Conservation (phyloP, 164 flowering plant species). For the Dillenia turbinata region DNA sequence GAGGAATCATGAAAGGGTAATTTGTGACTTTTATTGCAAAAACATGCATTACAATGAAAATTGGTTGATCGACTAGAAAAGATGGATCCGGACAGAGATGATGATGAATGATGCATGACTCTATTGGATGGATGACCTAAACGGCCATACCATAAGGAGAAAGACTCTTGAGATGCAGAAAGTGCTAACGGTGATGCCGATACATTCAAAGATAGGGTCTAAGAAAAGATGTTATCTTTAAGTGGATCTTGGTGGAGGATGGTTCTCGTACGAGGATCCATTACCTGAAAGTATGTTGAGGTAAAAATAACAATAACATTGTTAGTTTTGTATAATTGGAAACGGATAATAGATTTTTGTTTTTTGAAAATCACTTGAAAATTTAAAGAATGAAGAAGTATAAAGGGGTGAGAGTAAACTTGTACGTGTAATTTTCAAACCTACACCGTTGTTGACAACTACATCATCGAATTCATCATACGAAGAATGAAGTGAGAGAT, state of each 20-base stretch:
- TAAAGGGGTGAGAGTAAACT: neutral
- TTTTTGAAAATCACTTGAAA: neutral
- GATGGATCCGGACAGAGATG: neutral
- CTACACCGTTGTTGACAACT: neutral
- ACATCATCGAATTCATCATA: constrained; percentile 3
- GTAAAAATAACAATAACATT: neutral
- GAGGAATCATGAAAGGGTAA: neutral
- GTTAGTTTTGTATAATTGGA: neutral
- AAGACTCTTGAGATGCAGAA: too few relatives aligned
- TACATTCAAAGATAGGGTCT: too few relatives aligned
- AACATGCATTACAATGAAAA: constrained; percentile 5
- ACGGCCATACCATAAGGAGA: too few relatives aligned
- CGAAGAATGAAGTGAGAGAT: constrained; percentile 1
- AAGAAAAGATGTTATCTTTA: too few relatives aligned
- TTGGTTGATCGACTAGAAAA: neutral
- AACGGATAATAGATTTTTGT: neutral
- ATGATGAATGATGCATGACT: too few relatives aligned
- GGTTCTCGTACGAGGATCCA: too few relatives aligned
- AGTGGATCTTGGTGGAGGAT: too few relatives aligned
- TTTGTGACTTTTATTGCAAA: constrained; percentile 7
- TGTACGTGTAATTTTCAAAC: neutral
- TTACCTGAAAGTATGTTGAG: too few relatives aligned
- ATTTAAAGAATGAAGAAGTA: neutral
- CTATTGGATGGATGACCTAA: too few relatives aligned
- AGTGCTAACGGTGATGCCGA: too few relatives aligned